A percentile compares a stretch with the other conserved stretches of the same genome.
phyloP scores from a whole-genome alignment of 805 yeast genomes.

The Jamesozyma hellenica region DNA sequence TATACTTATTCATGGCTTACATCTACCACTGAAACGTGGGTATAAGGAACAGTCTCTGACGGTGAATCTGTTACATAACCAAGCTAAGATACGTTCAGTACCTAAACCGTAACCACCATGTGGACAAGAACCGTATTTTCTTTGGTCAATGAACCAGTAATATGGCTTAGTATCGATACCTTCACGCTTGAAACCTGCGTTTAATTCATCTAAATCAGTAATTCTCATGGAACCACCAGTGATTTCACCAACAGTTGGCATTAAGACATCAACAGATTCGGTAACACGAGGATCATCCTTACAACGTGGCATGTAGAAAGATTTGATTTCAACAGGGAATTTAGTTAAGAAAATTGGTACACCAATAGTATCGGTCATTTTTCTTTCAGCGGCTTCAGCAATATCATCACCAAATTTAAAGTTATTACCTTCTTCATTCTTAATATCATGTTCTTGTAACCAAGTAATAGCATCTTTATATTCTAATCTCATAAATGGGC shows the following conservation, averaged over 20 bases:
- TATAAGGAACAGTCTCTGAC: constrained; percentile 96
- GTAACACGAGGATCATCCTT: constrained; percentile 87
- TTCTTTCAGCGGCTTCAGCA: constrained; percentile 98
- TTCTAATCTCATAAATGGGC: constrained; percentile 86
- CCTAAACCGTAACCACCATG: constrained; percentile 99
- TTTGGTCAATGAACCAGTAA: constrained; percentile 94
- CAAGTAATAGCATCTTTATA: constrained; percentile 87
- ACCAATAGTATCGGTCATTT: constrained; percentile 92
- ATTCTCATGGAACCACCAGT: constrained; percentile 99
- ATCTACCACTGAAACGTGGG: constrained; percentile 96
- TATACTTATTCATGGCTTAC: constrained; percentile 74
- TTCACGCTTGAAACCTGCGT: constrained; percentile 90
- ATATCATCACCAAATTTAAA: constrained; percentile 98
- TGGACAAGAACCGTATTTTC: constrained; percentile 95
- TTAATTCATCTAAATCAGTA: constrained; percentile 64
- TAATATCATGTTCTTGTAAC: constrained; percentile 90
- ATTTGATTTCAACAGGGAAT: constrained; percentile 95
- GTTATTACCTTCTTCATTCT: constrained; percentile 86
- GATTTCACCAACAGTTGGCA: constrained; percentile 99
- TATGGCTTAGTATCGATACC: constrained; percentile 70
- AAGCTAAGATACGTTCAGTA: constrained; percentile 94
- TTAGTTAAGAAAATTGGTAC: constrained; percentile 84
- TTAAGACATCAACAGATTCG: constrained; percentile 93
- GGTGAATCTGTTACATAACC: constrained; percentile 96
- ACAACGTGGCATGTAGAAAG: constrained; percentile 95